phyloP scores from a whole-genome alignment of 768 basidiomycete genomes.

The Thelephora aurantiotincta region DNA sequence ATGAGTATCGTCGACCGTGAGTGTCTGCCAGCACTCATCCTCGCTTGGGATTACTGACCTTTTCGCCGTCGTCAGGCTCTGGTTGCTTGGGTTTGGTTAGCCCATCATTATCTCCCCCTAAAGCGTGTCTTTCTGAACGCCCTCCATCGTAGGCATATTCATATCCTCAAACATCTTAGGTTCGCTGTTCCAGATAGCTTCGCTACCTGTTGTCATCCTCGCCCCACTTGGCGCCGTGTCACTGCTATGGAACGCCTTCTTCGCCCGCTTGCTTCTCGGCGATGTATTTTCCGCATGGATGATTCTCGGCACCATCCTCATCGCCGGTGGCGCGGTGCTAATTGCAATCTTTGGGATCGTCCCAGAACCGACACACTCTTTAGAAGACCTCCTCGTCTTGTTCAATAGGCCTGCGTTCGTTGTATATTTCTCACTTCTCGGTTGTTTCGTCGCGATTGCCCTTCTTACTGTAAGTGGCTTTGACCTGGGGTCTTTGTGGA shows the following conservation, averaged over 20 bases:
- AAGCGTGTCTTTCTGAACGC: constrained; percentile 3
- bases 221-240: constrained; percentile 89
- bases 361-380: constrained; percentile 70
- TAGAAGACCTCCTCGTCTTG: constrained; percentile 71
- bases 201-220: constrained; percentile 87
- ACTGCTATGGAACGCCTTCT: constrained; percentile 89
- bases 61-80: constrained; percentile 39
- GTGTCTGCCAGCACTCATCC: constrained; percentile 14
- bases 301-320: constrained; percentile 75
- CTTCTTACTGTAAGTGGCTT: constrained; percentile 43
- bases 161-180: constrained; percentile 80
- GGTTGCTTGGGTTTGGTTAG: constrained; percentile 71
- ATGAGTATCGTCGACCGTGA: constrained; percentile 72
- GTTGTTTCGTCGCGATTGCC: constrained; percentile 39
- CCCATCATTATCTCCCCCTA: constrained; percentile 3
- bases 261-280: constrained; percentile 71
- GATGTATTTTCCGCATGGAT: constrained; percentile 79
- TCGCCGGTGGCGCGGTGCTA: constrained; percentile 78
- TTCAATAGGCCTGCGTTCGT: constrained; percentile 70
- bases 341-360: constrained; percentile 91
- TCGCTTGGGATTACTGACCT: constrained; percentile 1
- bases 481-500: not conserved
- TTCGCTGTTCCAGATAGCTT: constrained; percentile 84
- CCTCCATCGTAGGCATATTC: constrained; percentile 38
- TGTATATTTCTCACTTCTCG: constrained; percentile 66